A percentile compares a stretch with the other conserved stretches of the same genome.
Evolutionary conservation across 495 filamentous ascomycete species (phyloP).

Genomic region (Rostrohypoxylon terebratum): DNA sequence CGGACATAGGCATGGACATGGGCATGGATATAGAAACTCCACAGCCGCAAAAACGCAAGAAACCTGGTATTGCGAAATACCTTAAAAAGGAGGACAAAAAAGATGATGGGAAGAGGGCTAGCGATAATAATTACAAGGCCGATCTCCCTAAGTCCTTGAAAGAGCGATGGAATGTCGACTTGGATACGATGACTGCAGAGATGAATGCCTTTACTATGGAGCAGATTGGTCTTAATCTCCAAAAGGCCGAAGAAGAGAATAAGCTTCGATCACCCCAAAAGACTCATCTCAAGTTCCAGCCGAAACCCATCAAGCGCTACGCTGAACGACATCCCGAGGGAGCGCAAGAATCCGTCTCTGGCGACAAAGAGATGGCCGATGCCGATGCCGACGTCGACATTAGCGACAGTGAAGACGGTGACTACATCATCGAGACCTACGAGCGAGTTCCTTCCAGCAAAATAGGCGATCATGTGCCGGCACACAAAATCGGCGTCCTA

Average conservation of each 20-base stretch:
- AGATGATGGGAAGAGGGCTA: constrained; percentile 8
- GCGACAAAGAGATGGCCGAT: constrained; percentile 46
- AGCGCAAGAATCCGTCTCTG: constrained; percentile 16
- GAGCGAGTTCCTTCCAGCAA: constrained; percentile 62
- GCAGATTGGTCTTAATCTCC: constrained; percentile 60
- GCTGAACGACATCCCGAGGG: constrained; percentile 62
- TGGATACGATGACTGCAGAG: constrained; percentile 59
- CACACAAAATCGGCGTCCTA: constrained; percentile 60
- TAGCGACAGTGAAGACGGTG: constrained; percentile 58
- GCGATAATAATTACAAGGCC: constrained; percentile 46
- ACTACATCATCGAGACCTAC: constrained; percentile 67
- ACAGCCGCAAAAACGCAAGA: constrained; percentile 45
- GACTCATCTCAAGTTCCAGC: constrained; percentile 53
- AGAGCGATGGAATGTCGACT: constrained; percentile 54
- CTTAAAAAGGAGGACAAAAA: constrained; percentile 26
- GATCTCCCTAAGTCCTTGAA: constrained; percentile 56
- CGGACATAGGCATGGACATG: constrained; percentile 42
- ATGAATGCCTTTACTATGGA: constrained; percentile 64
- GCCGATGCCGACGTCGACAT: constrained; percentile 48
- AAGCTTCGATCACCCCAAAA: constrained; percentile 22
- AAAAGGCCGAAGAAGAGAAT: constrained; percentile 51
- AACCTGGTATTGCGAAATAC: constrained; percentile 45
- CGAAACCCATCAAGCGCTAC: constrained; percentile 61
- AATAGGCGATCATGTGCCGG: constrained; percentile 53
- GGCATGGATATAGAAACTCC: constrained; percentile 40